These are phyloP conservation scores for Nicotiana knightiana DNA, from an alignment of 257 asterid genomes.

Conservation along the genomic window DNA sequence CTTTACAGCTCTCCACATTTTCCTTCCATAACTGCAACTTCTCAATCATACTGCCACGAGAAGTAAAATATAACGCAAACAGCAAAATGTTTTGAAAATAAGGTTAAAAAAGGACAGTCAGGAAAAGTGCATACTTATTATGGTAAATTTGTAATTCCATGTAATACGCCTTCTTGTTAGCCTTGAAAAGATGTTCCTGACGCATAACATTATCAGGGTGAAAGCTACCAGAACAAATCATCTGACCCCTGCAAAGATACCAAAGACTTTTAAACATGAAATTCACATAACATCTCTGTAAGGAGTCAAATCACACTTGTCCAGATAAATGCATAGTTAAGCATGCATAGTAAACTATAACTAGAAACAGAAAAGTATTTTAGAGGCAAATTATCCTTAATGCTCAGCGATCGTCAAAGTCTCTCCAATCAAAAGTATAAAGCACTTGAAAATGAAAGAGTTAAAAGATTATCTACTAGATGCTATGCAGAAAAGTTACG, in stretches of 20 bases:
- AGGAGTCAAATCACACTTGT: neutral
- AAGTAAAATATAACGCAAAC: conserved; percentile 11
- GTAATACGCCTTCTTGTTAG: conserved; percentile 55
- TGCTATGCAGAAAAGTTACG: neutral
- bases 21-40: conserved; percentile 37
- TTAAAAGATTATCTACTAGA: neutral
- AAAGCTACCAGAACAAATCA: conserved; percentile 67
- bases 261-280: conserved; percentile 3
- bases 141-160: conserved; percentile 64
- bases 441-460: neutral
- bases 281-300: neutral
- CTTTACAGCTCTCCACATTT: conserved; percentile 29
- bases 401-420: neutral
- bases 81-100: conserved; percentile 9
- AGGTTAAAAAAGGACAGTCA: neutral
- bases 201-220: conserved; percentile 74
- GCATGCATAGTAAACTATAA: conserved; percentile 5
- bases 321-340: neutral
- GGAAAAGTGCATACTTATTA: conserved; percentile 40
- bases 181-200: conserved; percentile 48
- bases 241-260: conserved; percentile 65
- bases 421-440: neutral
- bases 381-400: neutral
- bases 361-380: neutral
- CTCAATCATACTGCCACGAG: conserved; percentile 43